Conservation (phyloP, 1,284 basidiomycete genomes). For the Sporisorium scitamineum region DNA sequence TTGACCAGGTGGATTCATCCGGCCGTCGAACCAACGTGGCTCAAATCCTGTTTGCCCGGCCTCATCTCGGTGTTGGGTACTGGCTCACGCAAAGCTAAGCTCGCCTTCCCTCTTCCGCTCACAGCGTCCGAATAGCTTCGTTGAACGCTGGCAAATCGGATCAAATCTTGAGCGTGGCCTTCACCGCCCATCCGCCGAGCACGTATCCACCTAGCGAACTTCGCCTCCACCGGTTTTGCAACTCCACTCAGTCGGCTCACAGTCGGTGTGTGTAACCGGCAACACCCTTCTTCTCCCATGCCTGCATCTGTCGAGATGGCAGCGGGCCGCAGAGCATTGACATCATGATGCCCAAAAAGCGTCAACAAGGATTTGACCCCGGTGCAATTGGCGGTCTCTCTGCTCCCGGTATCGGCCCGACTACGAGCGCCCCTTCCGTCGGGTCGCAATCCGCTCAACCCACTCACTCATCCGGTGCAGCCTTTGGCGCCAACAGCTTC, state of each 20-base stretch:
- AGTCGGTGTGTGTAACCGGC: neutral
- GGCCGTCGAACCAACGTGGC: constrained; percentile 9
- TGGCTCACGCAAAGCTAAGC: constrained; percentile 6
- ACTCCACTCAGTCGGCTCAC: neutral
- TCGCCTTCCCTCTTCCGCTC: constrained; percentile 5
- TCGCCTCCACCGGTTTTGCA: constrained; percentile 3
- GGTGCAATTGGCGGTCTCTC: constrained; percentile 16
- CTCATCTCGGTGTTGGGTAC: neutral
- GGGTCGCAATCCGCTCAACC: constrained; percentile 15
- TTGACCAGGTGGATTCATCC: neutral
- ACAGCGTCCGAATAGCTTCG: constrained; percentile 3
- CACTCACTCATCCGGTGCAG: constrained; percentile 2
- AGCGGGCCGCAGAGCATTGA: constrained; percentile 41
- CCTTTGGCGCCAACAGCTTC: constrained; percentile 27
- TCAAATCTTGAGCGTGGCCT: constrained; percentile 4
- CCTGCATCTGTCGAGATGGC: constrained; percentile 36
- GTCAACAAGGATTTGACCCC: constrained; percentile 50
- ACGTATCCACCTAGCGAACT: neutral
- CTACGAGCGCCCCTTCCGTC: constrained; percentile 5
- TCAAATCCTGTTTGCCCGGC: constrained; percentile 11
- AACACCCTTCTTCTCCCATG: constrained; percentile 8
- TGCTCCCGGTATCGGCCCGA: constrained; percentile 21
- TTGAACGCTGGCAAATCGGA: neutral
- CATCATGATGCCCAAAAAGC: constrained; percentile 54
- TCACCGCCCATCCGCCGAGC: neutral